Evolutionary conservation across 805 yeast genomes (phyloP).

Genomic region (Candida nitratophila): DNA sequence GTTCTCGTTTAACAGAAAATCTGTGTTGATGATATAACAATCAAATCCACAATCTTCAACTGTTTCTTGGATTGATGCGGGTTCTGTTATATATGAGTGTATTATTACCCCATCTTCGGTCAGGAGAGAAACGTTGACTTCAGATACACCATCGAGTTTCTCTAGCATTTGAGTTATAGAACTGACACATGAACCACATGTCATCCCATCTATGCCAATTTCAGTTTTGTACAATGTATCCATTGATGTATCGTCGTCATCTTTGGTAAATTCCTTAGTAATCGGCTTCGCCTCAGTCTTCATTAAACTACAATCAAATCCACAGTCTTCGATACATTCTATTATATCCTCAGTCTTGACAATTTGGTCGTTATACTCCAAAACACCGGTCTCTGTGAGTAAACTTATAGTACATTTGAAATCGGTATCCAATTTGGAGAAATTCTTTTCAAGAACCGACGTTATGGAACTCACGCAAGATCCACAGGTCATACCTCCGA

Average conservation of each 20-base stretch:
- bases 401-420: constrained; percentile 40
- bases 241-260: too few relatives aligned
- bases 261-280: background rate
- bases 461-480: constrained; percentile 71
- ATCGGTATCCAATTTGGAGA: constrained; percentile 38
- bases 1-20: too few relatives aligned
- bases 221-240: constrained; percentile 7
- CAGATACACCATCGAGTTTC: constrained; percentile 12
- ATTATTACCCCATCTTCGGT: constrained; percentile 65
- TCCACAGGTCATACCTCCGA: constrained; percentile 91
- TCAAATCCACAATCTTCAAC: constrained; percentile 46
- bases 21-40: constrained; percentile 38
- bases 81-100: constrained; percentile 32
- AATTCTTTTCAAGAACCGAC: constrained; percentile 10
- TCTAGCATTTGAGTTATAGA: constrained; percentile 40
- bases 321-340: constrained; percentile 40
- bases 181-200: constrained; percentile 80
- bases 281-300: constrained; percentile 21
- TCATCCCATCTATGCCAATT: constrained; percentile 64
- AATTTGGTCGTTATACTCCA: constrained; percentile 41
- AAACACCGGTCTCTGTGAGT: constrained; percentile 45
- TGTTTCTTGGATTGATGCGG: constrained; percentile 34
- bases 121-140: constrained; percentile 59
- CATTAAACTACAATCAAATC: constrained; percentile 42
- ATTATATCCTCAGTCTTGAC: constrained; percentile 63